Conservation (phyloP, 257 asterid species). For the Agastache rugosa region DNA sequence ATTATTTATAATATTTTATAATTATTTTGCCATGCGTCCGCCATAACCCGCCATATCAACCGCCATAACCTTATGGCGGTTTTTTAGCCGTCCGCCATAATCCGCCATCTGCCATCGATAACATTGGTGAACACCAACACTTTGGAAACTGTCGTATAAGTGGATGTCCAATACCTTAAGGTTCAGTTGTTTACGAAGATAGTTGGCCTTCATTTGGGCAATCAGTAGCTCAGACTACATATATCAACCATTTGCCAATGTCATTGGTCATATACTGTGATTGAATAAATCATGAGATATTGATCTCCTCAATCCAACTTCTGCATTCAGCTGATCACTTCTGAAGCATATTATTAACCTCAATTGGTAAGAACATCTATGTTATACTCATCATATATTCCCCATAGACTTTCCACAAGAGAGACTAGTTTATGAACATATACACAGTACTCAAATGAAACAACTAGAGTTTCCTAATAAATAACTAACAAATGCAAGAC, state of each 20-base stretch:
- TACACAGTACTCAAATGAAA: neutral
- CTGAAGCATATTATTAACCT: neutral
- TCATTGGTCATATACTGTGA: neutral
- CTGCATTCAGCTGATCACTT: constrained; percentile 1
- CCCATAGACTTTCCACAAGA: neutral
- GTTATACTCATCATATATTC: neutral
- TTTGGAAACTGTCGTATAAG: neutral
- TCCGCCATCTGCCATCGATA: no score
- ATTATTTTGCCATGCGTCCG: no score
- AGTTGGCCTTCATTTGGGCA: neutral
- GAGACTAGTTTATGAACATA: neutral
- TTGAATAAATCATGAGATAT: no score
- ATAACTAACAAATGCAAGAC: neutral
- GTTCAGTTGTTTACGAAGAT: neutral
- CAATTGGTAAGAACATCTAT: neutral
- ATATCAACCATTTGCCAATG: neutral
- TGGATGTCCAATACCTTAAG: neutral
- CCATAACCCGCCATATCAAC: no score
- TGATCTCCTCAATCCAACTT: neutral
- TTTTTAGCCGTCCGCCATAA: no score
- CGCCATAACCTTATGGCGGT: no score
- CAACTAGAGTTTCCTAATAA: neutral
- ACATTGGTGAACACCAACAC: neutral
- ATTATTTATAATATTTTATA: no score
- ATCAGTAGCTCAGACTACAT: neutral